Evolutionary conservation across 495 filamentous ascomycete genomes (phyloP), one percentile per base, ranked within the genome.

Genomic region (Amorphotheca resinae): DNA sequence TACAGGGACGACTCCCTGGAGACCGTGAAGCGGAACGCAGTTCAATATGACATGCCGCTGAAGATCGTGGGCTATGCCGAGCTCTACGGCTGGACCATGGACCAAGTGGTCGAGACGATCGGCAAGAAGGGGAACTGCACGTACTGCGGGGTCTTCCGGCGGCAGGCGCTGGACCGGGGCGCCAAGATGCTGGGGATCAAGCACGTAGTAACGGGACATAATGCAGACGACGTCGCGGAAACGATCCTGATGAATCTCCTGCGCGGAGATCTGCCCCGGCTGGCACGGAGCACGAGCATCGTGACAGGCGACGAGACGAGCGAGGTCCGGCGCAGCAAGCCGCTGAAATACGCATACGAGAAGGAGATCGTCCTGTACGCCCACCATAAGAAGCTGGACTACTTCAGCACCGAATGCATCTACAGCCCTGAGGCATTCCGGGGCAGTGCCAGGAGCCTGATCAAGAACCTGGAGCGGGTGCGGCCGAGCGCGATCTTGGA

Each of bases 111-210:
- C 2, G 79, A 81, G 53, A 84, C 91, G 44, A 82, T 96, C 38
- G 93, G 93, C 20, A 95, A 95, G 62, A 95, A 95, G 64, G 93
- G 93, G 28, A 98, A 96, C 62, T 98, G 91, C 68, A 98, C 91
- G 22, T 96, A 96, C 59, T 98, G 91, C 55, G 91, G 91, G 3
- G 91, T 98, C 23, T 98, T 98, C 55, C 74, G 91, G 9, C 74
- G 91, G 35, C 91, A 98, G 67, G 91, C 91, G 9, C 69, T 98
- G 30, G 91, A 98, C 61, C 76, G 91, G 5, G 91, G 91, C 21
- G 88, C 93, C 1, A 84, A 84, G 52, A 77, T 77, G 51, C 64
- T 98, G 48, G 84, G 79, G 0, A 93, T 98, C 54, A 77, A 76
- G 46, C 91, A 98, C 63, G 93, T 96, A 4, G 89, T 96, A 12